Conservation (phyloP, 2,329 filamentous ascomycete species). For the Fusarium nurragi region DNA sequence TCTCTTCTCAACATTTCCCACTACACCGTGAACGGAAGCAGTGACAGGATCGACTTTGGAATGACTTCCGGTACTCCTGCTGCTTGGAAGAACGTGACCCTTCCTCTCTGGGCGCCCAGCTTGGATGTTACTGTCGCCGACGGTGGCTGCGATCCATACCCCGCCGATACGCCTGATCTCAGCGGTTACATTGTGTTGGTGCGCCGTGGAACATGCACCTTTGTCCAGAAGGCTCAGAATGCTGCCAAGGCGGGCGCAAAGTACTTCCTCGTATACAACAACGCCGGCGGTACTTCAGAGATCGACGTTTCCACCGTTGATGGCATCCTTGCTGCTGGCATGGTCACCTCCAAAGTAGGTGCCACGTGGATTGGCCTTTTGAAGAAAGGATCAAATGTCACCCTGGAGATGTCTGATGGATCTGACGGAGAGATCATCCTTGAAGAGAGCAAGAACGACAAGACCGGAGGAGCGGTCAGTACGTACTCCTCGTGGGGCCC, state of each 20-base stretch:
- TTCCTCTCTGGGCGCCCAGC: slow-evolving; percentile 60
- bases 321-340: slow-evolving; percentile 14
- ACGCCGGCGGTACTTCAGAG: slow-evolving; percentile 36
- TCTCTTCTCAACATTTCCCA: slow-evolving; percentile 53
- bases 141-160: slow-evolving; percentile 63
- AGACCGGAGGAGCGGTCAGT: slow-evolving; percentile 62
- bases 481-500: slow-evolving; percentile 68
- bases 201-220: slow-evolving; percentile 66
- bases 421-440: slow-evolving; percentile 44
- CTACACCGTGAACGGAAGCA: slow-evolving; percentile 53
- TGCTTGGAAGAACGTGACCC: slow-evolving; percentile 56
- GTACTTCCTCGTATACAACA: slow-evolving; percentile 71
- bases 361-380: slow-evolving; percentile 20
- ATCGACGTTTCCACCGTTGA: slow-evolving; percentile 13
- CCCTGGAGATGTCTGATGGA: slow-evolving; percentile 55
- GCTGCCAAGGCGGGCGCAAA: slow-evolving; percentile 64
- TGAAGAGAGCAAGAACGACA: slow-evolving; percentile 50
- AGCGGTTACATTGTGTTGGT: slow-evolving; percentile 67
- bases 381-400: slow-evolving; percentile 52
- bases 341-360: slow-evolving; percentile 14
- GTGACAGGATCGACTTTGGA: slow-evolving; percentile 48
- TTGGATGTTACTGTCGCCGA: slow-evolving; percentile 58
- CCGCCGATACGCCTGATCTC: slow-evolving; percentile 65
- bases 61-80: slow-evolving; percentile 54
- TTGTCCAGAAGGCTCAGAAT: slow-evolving; percentile 64